phyloP scores from a whole-genome alignment of 306 rosid species.

The Lupinus albus region DNA sequence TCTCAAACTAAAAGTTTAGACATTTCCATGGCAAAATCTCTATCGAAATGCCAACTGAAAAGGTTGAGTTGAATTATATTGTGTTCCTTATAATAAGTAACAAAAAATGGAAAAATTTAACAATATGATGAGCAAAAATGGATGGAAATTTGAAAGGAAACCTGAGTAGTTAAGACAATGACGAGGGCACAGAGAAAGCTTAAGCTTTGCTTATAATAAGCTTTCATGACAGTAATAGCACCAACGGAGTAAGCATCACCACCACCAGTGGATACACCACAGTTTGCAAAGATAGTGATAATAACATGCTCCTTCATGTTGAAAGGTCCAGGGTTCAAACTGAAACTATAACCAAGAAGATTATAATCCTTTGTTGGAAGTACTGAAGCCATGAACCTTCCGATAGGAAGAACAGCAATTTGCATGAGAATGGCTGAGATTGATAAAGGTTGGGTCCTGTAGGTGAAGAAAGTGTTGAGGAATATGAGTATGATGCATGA shows the following conservation, averaged over 20 bases:
- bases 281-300: slow-evolving; percentile 88
- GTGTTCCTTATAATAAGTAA: too few relatives aligned
- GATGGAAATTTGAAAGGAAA: slow-evolving; percentile 30
- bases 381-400: slow-evolving; percentile 78
- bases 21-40: not conserved
- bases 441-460: slow-evolving; percentile 83
- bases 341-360: slow-evolving; percentile 54
- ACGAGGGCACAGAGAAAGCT: slow-evolving; percentile 69
- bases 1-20: too few relatives aligned
- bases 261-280: slow-evolving; percentile 84
- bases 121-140: too few relatives aligned
- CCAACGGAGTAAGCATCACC: slow-evolving; percentile 98
- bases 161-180: slow-evolving; percentile 89
- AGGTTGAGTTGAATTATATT: too few relatives aligned
- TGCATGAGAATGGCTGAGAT: slow-evolving; percentile 99
- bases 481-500: slow-evolving; percentile 72
- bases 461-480: slow-evolving; percentile 94
- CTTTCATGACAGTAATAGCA: slow-evolving; percentile 92
- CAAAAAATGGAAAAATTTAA: too few relatives aligned
- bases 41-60: too few relatives aligned
- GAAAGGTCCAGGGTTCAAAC: slow-evolving; percentile 83
- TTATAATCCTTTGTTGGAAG: slow-evolving; percentile 60
- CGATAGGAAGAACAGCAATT: slow-evolving; percentile 78
- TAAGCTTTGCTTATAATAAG: slow-evolving; percentile 75
- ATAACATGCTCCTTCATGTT: slow-evolving; percentile 96